Evolutionary conservation across 2,329 filamentous ascomycete genomes (phyloP), one percentile per base, ranked within the genome.

Genomic region (Fusarium sp.): DNA sequence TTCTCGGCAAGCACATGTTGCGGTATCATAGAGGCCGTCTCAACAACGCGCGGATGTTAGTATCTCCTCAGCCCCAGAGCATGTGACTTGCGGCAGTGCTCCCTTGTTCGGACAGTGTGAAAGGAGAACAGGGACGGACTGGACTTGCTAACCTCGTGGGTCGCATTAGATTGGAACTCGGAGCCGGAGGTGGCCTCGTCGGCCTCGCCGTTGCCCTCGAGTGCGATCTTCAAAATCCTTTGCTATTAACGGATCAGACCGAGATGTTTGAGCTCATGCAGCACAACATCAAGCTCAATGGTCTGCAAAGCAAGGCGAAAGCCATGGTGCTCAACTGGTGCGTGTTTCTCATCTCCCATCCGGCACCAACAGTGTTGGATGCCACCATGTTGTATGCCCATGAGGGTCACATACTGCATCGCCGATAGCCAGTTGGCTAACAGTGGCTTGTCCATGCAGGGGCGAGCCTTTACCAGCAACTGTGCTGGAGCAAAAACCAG

Each of bases 111-210:
- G 57, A 70, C 49, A 65, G 57, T 63, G 58, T 54, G 42, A 65
- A 25, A 61, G 65, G n/a, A 31, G 44, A 27, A 20, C 25, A 18
- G 54, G 23, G 34, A 58, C 18, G 53, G 56, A 62, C 42, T 40
- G 27, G 38, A 55, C 31, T 58, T 70, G 68, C 73, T 77, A 67
- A 77, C 70, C 44, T 65, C 36, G 57, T 61, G 56, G 49, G 63
- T 57, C 62, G 27, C 27, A 31, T 66, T 75, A 97, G 93, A 82
- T 83, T 98, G 75, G 96, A 98, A 81, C 85, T 99, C 42, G 96
- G 96, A 61, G 93, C 95, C 64, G 96, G 96, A 63, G 93, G 94
- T 61, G 96, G 96, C 18, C 86, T 98, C 55, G 93, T 97, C 54
- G 94, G 89, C 54, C 82, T 91, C 64, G 87, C 85, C 11, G 83